phyloP scores from a whole-genome alignment of 2,329 filamentous ascomycete species.

The Trichophyton verrucosum region DNA sequence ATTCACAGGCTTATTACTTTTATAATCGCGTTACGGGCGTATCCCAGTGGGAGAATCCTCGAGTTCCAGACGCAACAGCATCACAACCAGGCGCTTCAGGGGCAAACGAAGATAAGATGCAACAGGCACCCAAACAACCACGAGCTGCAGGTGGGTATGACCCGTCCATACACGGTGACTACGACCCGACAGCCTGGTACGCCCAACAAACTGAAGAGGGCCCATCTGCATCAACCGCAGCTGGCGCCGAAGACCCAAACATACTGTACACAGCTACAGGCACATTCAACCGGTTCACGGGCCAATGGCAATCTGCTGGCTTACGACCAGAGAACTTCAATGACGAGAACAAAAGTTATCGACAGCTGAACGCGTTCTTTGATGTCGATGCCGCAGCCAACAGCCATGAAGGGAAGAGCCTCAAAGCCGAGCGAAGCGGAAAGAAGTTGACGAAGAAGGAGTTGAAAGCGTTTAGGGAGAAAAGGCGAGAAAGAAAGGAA shows the following conservation, averaged over 20 bases:
- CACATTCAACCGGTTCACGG: conserved; percentile 85
- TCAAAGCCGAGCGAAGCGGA: conserved; percentile 78
- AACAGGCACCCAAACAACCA: conserved; percentile 18
- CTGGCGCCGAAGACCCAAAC: conserved; percentile 28
- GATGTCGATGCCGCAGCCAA: conserved; percentile 92
- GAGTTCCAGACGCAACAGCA: conserved; percentile 41
- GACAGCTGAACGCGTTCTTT: conserved; percentile 91
- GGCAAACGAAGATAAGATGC: conserved; percentile 21
- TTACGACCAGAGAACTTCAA: conserved; percentile 63
- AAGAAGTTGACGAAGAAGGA: conserved; percentile 78
- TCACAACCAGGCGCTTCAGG: conserved; percentile 19
- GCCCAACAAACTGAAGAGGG: conserved; percentile 44
- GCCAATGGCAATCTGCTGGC: conserved; percentile 59
- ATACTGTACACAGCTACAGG: conserved; percentile 54
- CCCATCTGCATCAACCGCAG: conserved; percentile 22
- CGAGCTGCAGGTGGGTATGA: conserved; percentile 62
- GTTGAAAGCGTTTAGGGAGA: conserved; percentile 83
- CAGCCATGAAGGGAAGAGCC: conserved; percentile 72
- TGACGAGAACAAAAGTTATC: conserved; percentile 72
- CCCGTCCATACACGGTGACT: conserved; percentile 88
- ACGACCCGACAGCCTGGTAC: conserved; percentile 93
- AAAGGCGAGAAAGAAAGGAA: conserved; percentile 77
- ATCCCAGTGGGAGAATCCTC: conserved; percentile 78
- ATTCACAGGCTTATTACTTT: conserved; percentile 63
- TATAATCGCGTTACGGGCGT: conserved; percentile 65